Evolutionary conservation across 768 basidiomycete genomes (phyloP).

Genomic region (Gymnopilus junonius): DNA sequence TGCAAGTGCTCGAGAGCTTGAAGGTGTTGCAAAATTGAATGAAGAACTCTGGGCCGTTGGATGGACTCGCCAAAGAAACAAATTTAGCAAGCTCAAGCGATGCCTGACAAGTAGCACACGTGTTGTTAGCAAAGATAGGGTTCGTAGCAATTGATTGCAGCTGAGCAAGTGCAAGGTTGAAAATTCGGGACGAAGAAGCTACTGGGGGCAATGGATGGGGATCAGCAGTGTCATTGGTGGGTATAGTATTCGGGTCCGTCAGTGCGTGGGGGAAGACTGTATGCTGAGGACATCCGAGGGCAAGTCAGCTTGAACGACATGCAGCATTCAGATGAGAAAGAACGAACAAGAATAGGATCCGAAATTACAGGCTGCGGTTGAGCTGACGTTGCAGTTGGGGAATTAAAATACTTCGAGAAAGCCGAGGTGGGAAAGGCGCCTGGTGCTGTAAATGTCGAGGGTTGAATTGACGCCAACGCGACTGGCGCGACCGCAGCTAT

Average conservation of each 20-base stretch:
- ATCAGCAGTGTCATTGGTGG: slow-evolving; percentile 60
- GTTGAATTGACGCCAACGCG: slow-evolving; percentile 26
- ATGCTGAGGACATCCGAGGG: slow-evolving; percentile 41
- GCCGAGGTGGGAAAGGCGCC: slow-evolving; percentile 69
- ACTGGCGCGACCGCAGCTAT: slow-evolving; percentile 1
- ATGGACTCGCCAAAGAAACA: slow-evolving; percentile 64
- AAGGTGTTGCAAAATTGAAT: slow-evolving; percentile 63
- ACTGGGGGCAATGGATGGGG: slow-evolving; percentile 68
- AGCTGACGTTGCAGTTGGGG: slow-evolving; percentile 70
- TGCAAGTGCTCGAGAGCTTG: slow-evolving; percentile 56
- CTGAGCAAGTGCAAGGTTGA: slow-evolving; percentile 58
- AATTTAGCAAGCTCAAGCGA: slow-evolving; percentile 68
- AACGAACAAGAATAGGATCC: slow-evolving; percentile 65
- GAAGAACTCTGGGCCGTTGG: slow-evolving; percentile 58
- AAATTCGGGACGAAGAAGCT: slow-evolving; percentile 49
- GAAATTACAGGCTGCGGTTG: slow-evolving; percentile 81
- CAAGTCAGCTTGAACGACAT: not conserved
- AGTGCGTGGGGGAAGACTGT: slow-evolving; percentile 60
- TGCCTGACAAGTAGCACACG: slow-evolving; percentile 65
- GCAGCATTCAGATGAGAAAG: not conserved
- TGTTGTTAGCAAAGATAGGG: slow-evolving; percentile 54
- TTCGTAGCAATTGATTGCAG: slow-evolving; percentile 58
- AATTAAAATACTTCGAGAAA: slow-evolving; percentile 71
- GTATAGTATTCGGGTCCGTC: slow-evolving; percentile 66
- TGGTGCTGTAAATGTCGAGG: slow-evolving; percentile 58